phyloP scores from a whole-genome alignment of 352 stramenopile genomes.

The Thraustochytrium striatum region DNA sequence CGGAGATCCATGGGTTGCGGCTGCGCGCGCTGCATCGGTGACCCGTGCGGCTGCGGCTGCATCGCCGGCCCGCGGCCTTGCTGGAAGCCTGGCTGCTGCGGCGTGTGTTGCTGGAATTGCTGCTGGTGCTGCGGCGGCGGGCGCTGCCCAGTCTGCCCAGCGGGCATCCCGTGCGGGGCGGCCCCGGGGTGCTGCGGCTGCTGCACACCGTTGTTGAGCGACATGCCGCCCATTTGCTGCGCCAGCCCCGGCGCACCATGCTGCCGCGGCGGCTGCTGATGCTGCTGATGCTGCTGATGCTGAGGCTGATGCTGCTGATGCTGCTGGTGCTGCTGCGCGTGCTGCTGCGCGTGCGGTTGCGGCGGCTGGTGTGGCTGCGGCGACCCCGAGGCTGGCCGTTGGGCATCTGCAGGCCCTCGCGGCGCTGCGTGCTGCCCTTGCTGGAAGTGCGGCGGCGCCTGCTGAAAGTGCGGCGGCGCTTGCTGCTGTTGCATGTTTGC shows the following conservation, averaged over 20 bases:
- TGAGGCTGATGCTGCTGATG: background rate
- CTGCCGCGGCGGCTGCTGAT: background rate
- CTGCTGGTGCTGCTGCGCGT: background rate
- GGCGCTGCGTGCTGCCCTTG: background rate
- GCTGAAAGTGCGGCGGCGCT: background rate
- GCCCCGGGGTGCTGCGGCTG: background rate
- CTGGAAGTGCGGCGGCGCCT: background rate
- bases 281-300: conserved; percentile 18
- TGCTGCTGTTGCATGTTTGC: conserved; percentile 3
- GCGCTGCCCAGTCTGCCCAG: background rate
- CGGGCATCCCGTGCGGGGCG: background rate
- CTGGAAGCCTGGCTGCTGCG: background rate
- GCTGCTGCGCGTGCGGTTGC: background rate
- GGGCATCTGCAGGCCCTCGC: background rate
- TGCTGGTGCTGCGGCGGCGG: background rate
- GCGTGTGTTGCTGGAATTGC: background rate
- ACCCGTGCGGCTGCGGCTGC: background rate
- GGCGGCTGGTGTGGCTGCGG: background rate
- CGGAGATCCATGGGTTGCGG: too few species aligned
- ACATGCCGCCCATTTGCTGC: background rate
- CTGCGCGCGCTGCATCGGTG: background rate
- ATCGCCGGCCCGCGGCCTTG: background rate
- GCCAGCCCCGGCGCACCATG: background rate
- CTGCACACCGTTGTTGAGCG: background rate
- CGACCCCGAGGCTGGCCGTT: background rate